Conservation (phyloP, 148 eudicot genomes). For the Agrostemma githago region DNA sequence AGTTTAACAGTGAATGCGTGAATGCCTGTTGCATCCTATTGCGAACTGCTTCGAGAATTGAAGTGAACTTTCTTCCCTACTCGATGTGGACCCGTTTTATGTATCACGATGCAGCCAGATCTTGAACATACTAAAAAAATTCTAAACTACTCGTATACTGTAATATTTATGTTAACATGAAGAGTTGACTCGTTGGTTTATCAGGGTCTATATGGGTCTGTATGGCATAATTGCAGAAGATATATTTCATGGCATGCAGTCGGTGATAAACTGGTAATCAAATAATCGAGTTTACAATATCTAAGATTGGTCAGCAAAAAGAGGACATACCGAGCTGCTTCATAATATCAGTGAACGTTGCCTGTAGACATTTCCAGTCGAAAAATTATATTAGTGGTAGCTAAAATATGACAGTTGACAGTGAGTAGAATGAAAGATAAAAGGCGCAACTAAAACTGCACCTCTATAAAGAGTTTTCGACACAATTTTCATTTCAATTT, state of each 20-base stretch:
- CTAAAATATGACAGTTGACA: background rate
- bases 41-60: no score
- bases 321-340: constrained; percentile 67
- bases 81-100: no score
- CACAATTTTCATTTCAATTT: no score
- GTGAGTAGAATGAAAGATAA: background rate
- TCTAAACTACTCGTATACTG: background rate
- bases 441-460: no score
- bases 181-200: background rate
- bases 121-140: background rate
- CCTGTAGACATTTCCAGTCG: constrained; percentile 40
- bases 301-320: background rate
- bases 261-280: no score
- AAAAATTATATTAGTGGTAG: constrained; percentile 17
- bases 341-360: constrained; percentile 92
- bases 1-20: background rate
- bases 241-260: background rate
- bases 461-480: no score
- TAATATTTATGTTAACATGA: background rate
- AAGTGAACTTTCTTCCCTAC: no score
- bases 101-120: background rate
- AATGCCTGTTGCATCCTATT: background rate
- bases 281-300: background rate
- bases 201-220: no score
- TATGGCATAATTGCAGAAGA: background rate